These are phyloP conservation scores for Trypanosoma mega DNA, from an alignment of 208 protist species.

Conservation along the genomic window DNA sequence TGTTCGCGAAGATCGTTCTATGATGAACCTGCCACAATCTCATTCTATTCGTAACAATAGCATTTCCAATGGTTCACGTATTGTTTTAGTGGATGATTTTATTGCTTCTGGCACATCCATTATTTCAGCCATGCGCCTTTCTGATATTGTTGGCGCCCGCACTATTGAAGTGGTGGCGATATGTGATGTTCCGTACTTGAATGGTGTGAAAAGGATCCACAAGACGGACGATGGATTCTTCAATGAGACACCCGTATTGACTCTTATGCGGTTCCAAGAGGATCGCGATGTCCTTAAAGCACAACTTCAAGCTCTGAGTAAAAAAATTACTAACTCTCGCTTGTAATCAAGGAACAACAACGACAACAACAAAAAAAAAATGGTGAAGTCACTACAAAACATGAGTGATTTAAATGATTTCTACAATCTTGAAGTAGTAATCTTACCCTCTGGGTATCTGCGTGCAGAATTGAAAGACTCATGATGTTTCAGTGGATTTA, in stretches of 20 bases:
- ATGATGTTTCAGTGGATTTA: too few species aligned
- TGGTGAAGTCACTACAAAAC: too few species aligned
- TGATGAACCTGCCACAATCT: constrained; percentile 34
- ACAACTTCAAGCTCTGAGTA: constrained; percentile 6
- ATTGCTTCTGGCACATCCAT: constrained; percentile 78
- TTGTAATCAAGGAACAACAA: background rate
- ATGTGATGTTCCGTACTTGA: constrained; percentile 59
- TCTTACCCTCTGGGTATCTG: too few species aligned
- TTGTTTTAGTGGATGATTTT: constrained; percentile 90
- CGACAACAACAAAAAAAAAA: too few species aligned
- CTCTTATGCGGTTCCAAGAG: constrained; percentile 68
- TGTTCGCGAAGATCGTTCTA: constrained; percentile 22
- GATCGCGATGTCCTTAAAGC: constrained; percentile 27
- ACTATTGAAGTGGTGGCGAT: constrained; percentile 72
- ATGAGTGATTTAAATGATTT: too few species aligned
- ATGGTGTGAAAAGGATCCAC: constrained; percentile 73
- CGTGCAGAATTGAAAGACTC: too few species aligned
- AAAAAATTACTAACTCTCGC: background rate
- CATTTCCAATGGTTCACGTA: constrained; percentile 54
- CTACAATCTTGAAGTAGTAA: too few species aligned
- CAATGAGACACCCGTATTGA: constrained; percentile 60
- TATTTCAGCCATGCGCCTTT: constrained; percentile 65
- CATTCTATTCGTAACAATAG: constrained; percentile 60
- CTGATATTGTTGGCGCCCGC: constrained; percentile 46
- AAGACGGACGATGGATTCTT: constrained; percentile 34